A percentile compares a stretch with the other conserved stretches of the same genome.
Conservation (phyloP, 371 early-diverging fungal genomes). For the Zopfochytrium polystomum region DNA sequence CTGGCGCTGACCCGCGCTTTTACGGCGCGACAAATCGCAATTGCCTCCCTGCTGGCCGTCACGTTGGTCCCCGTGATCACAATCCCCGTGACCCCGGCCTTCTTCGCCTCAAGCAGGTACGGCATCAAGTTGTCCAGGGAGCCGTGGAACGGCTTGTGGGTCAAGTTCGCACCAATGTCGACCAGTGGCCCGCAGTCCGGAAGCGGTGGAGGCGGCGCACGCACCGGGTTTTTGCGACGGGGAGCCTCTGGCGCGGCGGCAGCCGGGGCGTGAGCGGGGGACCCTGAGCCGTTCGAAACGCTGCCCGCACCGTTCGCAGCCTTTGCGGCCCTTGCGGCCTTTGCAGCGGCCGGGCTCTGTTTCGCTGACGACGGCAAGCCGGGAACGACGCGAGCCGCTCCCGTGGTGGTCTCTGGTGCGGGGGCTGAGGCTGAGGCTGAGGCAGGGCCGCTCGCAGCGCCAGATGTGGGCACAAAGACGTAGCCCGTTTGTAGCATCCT, state of each 20-base stretch:
- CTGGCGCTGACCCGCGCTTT: slow-evolving; percentile 11
- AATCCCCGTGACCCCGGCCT: slow-evolving; percentile 22
- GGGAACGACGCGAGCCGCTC: too few relatives aligned
- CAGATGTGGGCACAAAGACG: slow-evolving; percentile 11
- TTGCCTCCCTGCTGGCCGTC: slow-evolving; percentile 23
- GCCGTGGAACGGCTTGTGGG: slow-evolving; percentile 28
- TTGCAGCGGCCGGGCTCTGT: not conserved
- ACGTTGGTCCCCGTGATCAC: slow-evolving; percentile 37
- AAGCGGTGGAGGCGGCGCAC: slow-evolving; percentile 19
- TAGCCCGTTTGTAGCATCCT: slow-evolving; percentile 4
- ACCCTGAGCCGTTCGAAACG: too few relatives aligned
- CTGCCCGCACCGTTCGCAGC: too few relatives aligned
- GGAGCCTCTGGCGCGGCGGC: not conserved
- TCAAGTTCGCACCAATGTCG: slow-evolving; percentile 42
- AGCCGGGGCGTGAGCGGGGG: not conserved
- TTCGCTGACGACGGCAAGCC: not conserved
- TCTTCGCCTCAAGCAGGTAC: slow-evolving; percentile 8
- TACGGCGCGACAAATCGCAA: slow-evolving; percentile 15
- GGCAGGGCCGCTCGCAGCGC: not conserved
- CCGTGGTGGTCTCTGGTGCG: not conserved
- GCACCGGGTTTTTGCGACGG: slow-evolving; percentile 4
- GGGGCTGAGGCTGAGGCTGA: too few relatives aligned
- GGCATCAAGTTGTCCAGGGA: slow-evolving; percentile 10
- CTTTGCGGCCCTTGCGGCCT: not conserved
- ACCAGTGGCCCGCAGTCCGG: slow-evolving; percentile 28